These are phyloP conservation scores for Paraleonurus japonicus DNA, from an alignment of 257 asterid genomes.

Conservation along the genomic window DNA sequence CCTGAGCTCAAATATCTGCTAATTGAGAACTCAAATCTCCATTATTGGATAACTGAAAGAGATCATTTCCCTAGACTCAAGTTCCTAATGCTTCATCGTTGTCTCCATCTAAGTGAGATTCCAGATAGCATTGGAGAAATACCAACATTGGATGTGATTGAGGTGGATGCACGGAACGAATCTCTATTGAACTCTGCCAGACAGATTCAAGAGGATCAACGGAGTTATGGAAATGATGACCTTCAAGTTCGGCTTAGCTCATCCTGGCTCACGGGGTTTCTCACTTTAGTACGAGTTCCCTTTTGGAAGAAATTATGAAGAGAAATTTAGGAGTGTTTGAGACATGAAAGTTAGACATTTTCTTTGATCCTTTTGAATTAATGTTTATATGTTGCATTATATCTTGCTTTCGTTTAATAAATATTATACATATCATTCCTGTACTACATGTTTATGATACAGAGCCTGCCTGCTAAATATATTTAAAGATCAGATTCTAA, in stretches of 20 bases:
- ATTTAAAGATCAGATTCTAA: too few relatives aligned
- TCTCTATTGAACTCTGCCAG: not conserved
- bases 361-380: too few relatives aligned
- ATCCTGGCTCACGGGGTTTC: too few relatives aligned
- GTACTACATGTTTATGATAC: not conserved
- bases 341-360: too few relatives aligned
- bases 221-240: not conserved
- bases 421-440: not conserved
- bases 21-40: not conserved
- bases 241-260: not conserved
- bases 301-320: too few relatives aligned
- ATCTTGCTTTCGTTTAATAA: too few relatives aligned
- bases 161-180: not conserved
- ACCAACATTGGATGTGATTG: not conserved
- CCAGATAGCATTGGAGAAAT: slow-evolving; percentile 8
- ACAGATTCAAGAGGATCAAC: not conserved
- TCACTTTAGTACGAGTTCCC: too few relatives aligned
- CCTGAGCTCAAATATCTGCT: not conserved
- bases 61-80: not conserved
- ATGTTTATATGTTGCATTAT: too few relatives aligned
- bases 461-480: too few relatives aligned
- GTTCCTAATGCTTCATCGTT: not conserved
- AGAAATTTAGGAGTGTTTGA: too few relatives aligned
- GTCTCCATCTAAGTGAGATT: not conserved
- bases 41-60: not conserved